Base-by-base conservation (phyloP, 345 rosid species). In the Rhodomyrtus tomentosa region DNA sequence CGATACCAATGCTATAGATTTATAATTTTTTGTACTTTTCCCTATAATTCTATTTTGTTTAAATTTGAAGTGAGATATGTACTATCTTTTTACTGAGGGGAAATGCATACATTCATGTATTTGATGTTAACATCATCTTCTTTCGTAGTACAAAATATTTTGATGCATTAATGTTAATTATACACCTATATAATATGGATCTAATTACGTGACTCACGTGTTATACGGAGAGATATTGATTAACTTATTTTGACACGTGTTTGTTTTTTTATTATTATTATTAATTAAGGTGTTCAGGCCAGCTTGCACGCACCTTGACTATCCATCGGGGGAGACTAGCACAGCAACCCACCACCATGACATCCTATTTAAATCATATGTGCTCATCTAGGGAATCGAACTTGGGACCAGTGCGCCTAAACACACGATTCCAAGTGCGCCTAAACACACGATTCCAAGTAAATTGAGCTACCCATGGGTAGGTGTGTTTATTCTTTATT, bases 161-260 rank as follows among this genome's bases (percentile, higher is more conserved):
- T 5, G 22, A 16, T 32, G 24, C 4, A 32, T 62, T 62, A 32
- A 1, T 62, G 2, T 68, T 32, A 32, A 0, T 16, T 32, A 32
- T 21, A 32, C 11, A 22, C 2, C 1, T 6, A 0, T 32, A 1
- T 62, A 62, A 62, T 32, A 62, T 16, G 36, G 76, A 32, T 7
- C 1, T 62, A 62, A 9, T 62, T 4, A 0, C 1, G 45, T 0
- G 6, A 11, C 38, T 5, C 12, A 4, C 8, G 22, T 13, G 7
- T 68, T 32, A 1, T 1, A 6, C 1, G 11, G 22, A 68, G 5
- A 20, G 36, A 68, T 68, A 68, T 29, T 32, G 45, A 16, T 59
- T 15, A 29, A 29, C 21, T 0, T 3, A 0, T 29, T 59, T 59
- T 59, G 40, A 29, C 36, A 14, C 9, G 32, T 20, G 45, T 58